phyloP scores from a whole-genome alignment of 805 yeast species.

The Kregervanrija fluxuum region DNA sequence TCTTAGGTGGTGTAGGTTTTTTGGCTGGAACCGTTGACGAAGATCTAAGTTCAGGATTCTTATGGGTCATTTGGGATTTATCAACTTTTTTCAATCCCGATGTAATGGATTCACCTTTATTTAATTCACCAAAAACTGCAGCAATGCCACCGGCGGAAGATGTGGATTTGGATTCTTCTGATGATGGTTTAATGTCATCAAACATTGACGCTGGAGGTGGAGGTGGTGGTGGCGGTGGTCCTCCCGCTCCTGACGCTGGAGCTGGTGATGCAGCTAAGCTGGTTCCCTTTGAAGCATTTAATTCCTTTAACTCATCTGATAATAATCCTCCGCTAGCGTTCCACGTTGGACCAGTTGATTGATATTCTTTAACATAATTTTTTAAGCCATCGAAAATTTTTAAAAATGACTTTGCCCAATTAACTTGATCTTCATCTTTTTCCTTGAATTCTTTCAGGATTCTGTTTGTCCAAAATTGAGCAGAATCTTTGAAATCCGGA shows the following conservation, averaged over 20 bases:
- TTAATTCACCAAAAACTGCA: constrained; percentile 90
- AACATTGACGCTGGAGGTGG: constrained; percentile 75
- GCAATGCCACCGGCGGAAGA: constrained; percentile 46
- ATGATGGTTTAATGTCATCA: constrained; percentile 28
- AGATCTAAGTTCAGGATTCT: constrained; percentile 74
- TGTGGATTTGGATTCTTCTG: constrained; percentile 16
- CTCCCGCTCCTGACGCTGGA: constrained; percentile 26
- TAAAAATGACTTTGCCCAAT: constrained; percentile 73
- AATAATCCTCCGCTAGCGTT: constrained; percentile 53
- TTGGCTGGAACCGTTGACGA: constrained; percentile 43
- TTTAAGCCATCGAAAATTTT: constrained; percentile 63
- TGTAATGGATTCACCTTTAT: constrained; percentile 79
- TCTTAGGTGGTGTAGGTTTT: constrained; percentile 77
- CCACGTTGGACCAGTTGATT: constrained; percentile 84
- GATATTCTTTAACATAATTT: constrained; percentile 67
- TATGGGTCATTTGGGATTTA: constrained; percentile 88
- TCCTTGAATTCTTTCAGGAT: constrained; percentile 80
- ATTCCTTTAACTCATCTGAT: constrained; percentile 36
- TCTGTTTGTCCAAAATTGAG: constrained; percentile 91
- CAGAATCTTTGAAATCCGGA: constrained; percentile 81
- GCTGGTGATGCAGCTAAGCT: constrained; percentile 15
- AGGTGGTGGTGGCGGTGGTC: constrained; percentile 64
- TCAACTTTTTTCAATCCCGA: constrained; percentile 87
- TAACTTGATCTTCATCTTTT: constrained; percentile 56
- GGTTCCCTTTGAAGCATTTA: background rate